Evolutionary conservation across 2,329 filamentous ascomycete species (phyloP), one percentile per base, ranked within the genome.

Genomic region (Arthroderma sp.): DNA sequence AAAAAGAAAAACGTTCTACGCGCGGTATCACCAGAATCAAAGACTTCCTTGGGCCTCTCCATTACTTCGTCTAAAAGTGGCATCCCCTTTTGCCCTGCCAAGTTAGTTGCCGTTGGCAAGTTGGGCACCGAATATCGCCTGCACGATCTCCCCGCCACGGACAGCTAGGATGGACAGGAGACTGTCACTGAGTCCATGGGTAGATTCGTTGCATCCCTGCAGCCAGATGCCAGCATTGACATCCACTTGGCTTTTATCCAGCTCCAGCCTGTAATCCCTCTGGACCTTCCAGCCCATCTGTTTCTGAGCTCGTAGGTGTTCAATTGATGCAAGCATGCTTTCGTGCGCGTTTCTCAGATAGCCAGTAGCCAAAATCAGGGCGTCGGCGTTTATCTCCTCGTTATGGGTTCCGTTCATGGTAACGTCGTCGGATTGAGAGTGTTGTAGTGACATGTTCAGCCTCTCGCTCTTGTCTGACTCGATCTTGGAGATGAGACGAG

Each of bases 151-250:
- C 23, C 52, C 56, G 21, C 56, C 52, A 5, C 56, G 51, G 28
- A 84, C 82, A 8, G 87, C 83, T 61, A 93, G 75, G 60, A 93
- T 85, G 1, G 87, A 91, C 56, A 94, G 77, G 54, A 94, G 78
- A 44, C 85, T 88, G 71, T 93, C 87, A 68, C 87, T 89, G 72
- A 94, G 73, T 59, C 91, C 91, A 71, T 97, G 91, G 35, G 90
- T 95, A 60, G 79, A 82, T 76, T 97, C 91, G 69, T 90, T 94
- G 75, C 90, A 96, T 33, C 91, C 91, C 70, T 97, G 91, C 64
- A 97, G 77, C 86, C 88, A 97, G 59, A 97, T 78, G 1, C 91
- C 91, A 9, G 88, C 86, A 41, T 84, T 81, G 0, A 78, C 68
- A n/a, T 82, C 79, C 35, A 96, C 85, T 47, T 80, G 77, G 33